Evolutionary conservation across 176 grass and related monocot species (phyloP).

Genomic region (Oryza officinalis): DNA sequence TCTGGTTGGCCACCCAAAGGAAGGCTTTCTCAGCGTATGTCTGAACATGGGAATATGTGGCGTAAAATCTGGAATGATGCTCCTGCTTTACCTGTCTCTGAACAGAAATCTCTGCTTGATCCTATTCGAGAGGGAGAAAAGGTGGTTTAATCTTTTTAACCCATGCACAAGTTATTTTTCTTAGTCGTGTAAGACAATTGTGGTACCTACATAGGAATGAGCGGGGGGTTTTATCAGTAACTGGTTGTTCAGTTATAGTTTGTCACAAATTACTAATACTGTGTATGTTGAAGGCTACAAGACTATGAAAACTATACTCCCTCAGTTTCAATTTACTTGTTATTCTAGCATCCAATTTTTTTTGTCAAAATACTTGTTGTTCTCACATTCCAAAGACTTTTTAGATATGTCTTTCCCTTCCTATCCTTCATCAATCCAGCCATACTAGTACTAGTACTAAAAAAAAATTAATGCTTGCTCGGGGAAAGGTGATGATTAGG

Average conservation of each 20-base stretch:
- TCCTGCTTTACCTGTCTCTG: slow-evolving; percentile 70
- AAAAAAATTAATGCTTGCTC: no score
- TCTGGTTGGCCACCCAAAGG: slow-evolving; percentile 80
- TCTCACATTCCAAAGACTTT: no score
- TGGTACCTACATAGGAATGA: not conserved
- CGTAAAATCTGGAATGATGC: slow-evolving; percentile 94
- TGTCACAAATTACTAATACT: not conserved
- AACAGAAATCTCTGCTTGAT: slow-evolving; percentile 88
- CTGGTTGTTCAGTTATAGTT: not conserved
- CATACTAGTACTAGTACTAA: no score
- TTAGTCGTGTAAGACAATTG: not conserved
- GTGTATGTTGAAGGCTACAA: not conserved
- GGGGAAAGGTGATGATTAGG: no score
- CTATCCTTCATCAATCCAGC: no score
- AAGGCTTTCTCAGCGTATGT: slow-evolving; percentile 89
- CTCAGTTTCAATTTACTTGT: no score
- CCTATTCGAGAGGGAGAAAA: slow-evolving; percentile 95
- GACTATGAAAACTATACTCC: not conserved
- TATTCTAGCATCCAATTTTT: no score
- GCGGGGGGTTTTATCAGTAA: not conserved
- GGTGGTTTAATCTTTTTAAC: slow-evolving; percentile 45
- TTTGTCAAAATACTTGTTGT: no score
- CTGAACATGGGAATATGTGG: slow-evolving; percentile 90
- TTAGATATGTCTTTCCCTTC: no score
- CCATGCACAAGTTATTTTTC: slow-evolving; percentile 10